Evolutionary conservation across 176 grass and related monocot genomes (phyloP).

Genomic region (Poa pratensis): DNA sequence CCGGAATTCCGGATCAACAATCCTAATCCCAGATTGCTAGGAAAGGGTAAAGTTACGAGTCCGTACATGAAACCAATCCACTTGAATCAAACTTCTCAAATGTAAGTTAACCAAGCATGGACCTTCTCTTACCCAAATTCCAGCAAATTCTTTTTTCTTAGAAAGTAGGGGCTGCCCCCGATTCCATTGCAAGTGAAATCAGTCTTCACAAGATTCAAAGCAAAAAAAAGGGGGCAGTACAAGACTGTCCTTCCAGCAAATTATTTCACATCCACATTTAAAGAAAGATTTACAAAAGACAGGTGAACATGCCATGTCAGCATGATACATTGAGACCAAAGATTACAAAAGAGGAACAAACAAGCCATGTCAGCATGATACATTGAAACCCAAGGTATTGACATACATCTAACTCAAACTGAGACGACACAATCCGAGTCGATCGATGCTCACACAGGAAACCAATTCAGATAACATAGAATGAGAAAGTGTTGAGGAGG

Average conservation of each 20-base stretch:
- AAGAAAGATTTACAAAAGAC: neutral
- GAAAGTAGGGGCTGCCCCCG: too few relatives aligned
- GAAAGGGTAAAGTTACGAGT: neutral
- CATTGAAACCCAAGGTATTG: neutral
- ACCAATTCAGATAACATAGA: too few relatives aligned
- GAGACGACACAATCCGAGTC: neutral
- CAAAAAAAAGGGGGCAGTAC: too few relatives aligned
- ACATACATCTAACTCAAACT: slow-evolving; percentile 19
- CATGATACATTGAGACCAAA: slow-evolving; percentile 13
- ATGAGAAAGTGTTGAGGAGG: too few relatives aligned
- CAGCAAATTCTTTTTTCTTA: neutral
- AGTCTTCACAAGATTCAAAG: too few relatives aligned
- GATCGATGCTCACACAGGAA: neutral
- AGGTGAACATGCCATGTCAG: neutral
- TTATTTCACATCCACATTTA: neutral
- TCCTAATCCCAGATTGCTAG: neutral
- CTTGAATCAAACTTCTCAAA: slow-evolving; percentile 7
- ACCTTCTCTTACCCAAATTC: neutral
- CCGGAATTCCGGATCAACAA: neutral
- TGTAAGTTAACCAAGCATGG: neutral
- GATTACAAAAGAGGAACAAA: neutral
- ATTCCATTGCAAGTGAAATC: too few relatives aligned
- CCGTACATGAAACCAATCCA: neutral
- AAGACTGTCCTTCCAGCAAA: too few relatives aligned
- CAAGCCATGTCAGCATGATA: neutral